These are phyloP conservation scores for Fusarium torulosum DNA, from an alignment of 2,329 filamentous ascomycete species.

Conservation along the genomic window DNA sequence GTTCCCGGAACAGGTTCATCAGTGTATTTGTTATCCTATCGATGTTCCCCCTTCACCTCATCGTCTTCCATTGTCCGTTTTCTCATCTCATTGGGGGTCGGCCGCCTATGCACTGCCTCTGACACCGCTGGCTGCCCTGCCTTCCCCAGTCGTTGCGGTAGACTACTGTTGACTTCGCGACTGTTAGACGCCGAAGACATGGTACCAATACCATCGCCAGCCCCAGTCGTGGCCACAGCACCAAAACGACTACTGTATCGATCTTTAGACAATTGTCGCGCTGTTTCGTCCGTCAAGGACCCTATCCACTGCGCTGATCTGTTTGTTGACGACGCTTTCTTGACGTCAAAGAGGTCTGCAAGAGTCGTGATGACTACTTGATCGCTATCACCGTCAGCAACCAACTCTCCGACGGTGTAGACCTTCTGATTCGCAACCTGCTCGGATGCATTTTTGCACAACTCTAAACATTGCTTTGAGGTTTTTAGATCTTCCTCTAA, in stretches of 20 bases:
- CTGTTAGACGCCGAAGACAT: not conserved
- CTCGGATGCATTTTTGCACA: slow-evolving; percentile 53
- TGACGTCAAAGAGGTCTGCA: slow-evolving; percentile 57
- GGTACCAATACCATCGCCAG: not conserved
- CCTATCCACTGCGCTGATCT: slow-evolving; percentile 54
- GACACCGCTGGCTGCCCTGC: too few relatives aligned
- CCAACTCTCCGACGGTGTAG: slow-evolving; percentile 53
- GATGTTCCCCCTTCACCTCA: too few relatives aligned
- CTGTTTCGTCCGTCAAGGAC: slow-evolving; percentile 50
- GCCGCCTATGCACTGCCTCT: too few relatives aligned
- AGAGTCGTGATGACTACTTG: slow-evolving; percentile 58
- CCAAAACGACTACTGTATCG: slow-evolving; percentile 42
- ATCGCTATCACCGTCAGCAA: slow-evolving; percentile 55
- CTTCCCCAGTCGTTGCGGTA: too few relatives aligned
- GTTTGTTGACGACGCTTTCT: slow-evolving; percentile 52
- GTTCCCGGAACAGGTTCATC: too few relatives aligned
- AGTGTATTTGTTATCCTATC: too few relatives aligned
- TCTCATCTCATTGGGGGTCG: too few relatives aligned
- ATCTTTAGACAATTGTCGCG: slow-evolving; percentile 32
- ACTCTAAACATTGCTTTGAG: slow-evolving; percentile 54
- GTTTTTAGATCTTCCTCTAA: slow-evolving; percentile 53
- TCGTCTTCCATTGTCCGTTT: too few relatives aligned
- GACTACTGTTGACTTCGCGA: too few relatives aligned
- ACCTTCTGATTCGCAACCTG: slow-evolving; percentile 50
- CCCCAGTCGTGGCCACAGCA: not conserved